Percentiles rank a stretch among this genome's conserved stretches.
These are phyloP conservation scores for Chimonanthus praecox DNA, from an alignment of 164 flowering plant species.

Conservation along the genomic window DNA sequence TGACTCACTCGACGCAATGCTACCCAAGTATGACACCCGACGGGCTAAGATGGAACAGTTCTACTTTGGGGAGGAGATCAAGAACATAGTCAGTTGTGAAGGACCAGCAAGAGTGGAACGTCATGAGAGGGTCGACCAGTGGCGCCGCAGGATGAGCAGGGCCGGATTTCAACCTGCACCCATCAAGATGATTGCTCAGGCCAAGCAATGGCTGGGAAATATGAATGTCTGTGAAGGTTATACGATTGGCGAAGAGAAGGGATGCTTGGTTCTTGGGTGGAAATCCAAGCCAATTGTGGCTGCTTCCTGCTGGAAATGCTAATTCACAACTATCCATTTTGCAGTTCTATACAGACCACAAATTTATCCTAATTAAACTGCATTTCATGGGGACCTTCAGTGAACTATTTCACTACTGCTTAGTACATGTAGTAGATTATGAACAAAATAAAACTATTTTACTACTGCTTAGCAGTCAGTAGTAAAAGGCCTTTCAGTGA, in stretches of 20 bases:
- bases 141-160: slow-evolving; percentile 61
- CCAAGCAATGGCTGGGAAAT: slow-evolving; percentile 46
- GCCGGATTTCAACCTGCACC: slow-evolving; percentile 60
- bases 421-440: background rate
- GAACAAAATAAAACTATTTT: background rate
- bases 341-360: background rate
- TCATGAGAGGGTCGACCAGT: slow-evolving; percentile 58
- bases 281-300: slow-evolving; percentile 55
- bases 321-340: slow-evolving; percentile 6
- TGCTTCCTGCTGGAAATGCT: slow-evolving; percentile 65
- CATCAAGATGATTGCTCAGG: slow-evolving; percentile 40
- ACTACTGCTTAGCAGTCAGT: background rate
- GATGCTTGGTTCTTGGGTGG: slow-evolving; percentile 64
- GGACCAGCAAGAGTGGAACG: slow-evolving; percentile 56
- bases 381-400: background rate
- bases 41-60: slow-evolving; percentile 60
- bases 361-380: background rate
- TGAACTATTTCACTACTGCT: background rate
- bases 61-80: slow-evolving; percentile 62
- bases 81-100: slow-evolving; percentile 64
- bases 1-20: slow-evolving; percentile 51
- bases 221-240: slow-evolving; percentile 41
- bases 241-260: slow-evolving; percentile 58
- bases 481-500: slow-evolving; percentile 3
- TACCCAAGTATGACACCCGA: slow-evolving; percentile 51